Conservation (phyloP, 1,284 basidiomycete species). For the Boletus albobrunnescens region DNA sequence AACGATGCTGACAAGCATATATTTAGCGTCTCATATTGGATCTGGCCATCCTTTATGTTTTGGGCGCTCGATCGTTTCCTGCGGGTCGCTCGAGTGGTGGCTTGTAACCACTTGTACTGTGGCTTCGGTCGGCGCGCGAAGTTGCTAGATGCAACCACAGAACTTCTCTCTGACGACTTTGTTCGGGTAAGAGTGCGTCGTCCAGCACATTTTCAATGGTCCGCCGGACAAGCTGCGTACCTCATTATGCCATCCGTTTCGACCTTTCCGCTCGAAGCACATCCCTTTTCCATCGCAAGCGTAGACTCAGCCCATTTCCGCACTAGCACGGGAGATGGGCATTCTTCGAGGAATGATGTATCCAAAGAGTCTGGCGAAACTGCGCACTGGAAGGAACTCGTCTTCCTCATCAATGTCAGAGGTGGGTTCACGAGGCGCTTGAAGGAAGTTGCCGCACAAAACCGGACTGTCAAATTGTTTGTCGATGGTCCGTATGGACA, state of each 20-base stretch:
- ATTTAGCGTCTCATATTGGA: conserved; percentile 31
- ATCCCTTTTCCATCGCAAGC: conserved; percentile 55
- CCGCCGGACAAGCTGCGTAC: conserved; percentile 51
- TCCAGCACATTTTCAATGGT: conserved; percentile 28
- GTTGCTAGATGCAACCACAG: conserved; percentile 24
- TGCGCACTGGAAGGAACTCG: conserved; percentile 39
- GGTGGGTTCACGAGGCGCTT: conserved; percentile 41
- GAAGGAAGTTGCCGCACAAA: conserved; percentile 25
- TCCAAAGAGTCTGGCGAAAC: not conserved
- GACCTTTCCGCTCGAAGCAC: conserved; percentile 43
- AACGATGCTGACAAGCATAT: not conserved
- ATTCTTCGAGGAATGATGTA: not conserved
- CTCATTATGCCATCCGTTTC: conserved; percentile 45
- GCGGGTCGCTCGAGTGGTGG: conserved; percentile 46
- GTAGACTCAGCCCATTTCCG: conserved; percentile 32
- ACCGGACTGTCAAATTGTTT: conserved; percentile 30
- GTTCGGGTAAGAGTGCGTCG: conserved; percentile 25
- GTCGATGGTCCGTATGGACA: conserved; percentile 46
- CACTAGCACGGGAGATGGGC: not conserved
- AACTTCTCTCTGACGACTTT: conserved; percentile 26
- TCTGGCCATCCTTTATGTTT: conserved; percentile 58
- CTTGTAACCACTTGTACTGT: conserved; percentile 43
- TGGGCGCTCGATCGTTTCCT: conserved; percentile 64
- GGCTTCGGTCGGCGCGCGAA: conserved; percentile 14
- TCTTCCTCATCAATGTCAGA: conserved; percentile 50